Percentiles rank a stretch among this genome's conserved stretches.
Conservation (phyloP, 305 asterid species). For the Fraxinus baroniana region DNA sequence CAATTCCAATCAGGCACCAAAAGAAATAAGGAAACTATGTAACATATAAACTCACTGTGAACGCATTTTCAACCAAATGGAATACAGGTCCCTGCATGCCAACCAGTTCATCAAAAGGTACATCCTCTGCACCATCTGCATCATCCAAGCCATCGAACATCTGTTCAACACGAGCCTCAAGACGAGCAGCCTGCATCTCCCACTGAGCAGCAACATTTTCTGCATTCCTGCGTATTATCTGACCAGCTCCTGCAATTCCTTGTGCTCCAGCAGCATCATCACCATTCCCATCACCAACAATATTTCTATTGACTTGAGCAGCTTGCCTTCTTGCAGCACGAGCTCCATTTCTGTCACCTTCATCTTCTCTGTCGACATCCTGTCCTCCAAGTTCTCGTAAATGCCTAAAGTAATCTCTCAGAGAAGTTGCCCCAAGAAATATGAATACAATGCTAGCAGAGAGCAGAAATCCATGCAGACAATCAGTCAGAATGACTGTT, state of each 20-base stretch:
- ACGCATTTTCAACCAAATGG: slow-evolving; percentile 95
- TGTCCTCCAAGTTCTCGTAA: slow-evolving; percentile 93
- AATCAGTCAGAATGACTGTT: slow-evolving; percentile 82
- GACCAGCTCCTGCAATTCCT: slow-evolving; percentile 93
- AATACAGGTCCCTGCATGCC: slow-evolving; percentile 99
- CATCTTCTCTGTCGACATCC: slow-evolving; percentile 93
- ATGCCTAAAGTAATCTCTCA: slow-evolving; percentile 94
- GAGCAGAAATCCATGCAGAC: slow-evolving; percentile 93
- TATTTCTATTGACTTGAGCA: slow-evolving; percentile 75
- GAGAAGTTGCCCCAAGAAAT: slow-evolving; percentile 97
- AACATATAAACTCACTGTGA: slow-evolving; percentile 65
- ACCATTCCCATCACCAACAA: slow-evolving; percentile 70
- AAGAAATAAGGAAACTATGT: not conserved
- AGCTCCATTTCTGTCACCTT: slow-evolving; percentile 90
- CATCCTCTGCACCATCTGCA: slow-evolving; percentile 99
- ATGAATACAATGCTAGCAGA: slow-evolving; percentile 97
- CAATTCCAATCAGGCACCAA: not conserved
- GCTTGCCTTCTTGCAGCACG: slow-evolving; percentile 91
- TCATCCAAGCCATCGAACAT: slow-evolving; percentile 99
- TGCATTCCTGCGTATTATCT: slow-evolving; percentile 82
- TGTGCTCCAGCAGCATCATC: slow-evolving; percentile 87
- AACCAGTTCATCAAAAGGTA: slow-evolving; percentile 95
- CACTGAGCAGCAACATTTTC: slow-evolving; percentile 96
- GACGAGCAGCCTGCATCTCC: slow-evolving; percentile 99
- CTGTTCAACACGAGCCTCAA: slow-evolving; percentile 98